Conservation (phyloP, 2,329 filamentous ascomycete species). For the Monilinia polystroma region DNA sequence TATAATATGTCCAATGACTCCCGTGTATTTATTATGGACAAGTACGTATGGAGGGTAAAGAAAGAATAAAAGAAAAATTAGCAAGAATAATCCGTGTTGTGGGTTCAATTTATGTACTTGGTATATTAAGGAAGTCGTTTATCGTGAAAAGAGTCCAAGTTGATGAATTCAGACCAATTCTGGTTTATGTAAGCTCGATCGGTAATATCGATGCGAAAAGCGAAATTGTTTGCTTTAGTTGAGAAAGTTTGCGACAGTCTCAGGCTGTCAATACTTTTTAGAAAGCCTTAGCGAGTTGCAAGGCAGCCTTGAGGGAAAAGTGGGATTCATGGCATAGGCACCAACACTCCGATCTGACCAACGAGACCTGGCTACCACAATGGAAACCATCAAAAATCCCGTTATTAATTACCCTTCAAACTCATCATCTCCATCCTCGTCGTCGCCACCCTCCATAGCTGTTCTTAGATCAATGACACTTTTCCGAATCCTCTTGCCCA, state of each 20-base stretch:
- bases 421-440: constrained; percentile 24
- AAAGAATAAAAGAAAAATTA: not conserved
- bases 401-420: constrained; percentile 10
- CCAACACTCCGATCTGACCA: not conserved
- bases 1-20: constrained; percentile 9
- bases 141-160: not conserved
- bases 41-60: not conserved
- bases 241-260: not conserved
- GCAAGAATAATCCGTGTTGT: not conserved
- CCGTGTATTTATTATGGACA: constrained; percentile 15
- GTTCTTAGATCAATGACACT: constrained; percentile 21
- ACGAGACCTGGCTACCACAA: not conserved
- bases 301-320: not conserved
- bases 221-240: not conserved
- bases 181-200: not conserved
- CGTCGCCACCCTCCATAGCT: constrained; percentile 20
- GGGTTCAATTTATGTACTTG: constrained; percentile 2
- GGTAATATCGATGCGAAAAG: not conserved
- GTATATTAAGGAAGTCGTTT: not conserved
- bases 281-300: not conserved
- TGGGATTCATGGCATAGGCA: not conserved
- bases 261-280: not conserved
- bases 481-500: constrained; percentile 37
- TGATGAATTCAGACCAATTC: not conserved
- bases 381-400: not conserved